A percentile compares a stretch with the other conserved stretches of the same genome.
phyloP scores from a whole-genome alignment of 1,284 basidiomycete genomes.

The Marasmius oreades region DNA sequence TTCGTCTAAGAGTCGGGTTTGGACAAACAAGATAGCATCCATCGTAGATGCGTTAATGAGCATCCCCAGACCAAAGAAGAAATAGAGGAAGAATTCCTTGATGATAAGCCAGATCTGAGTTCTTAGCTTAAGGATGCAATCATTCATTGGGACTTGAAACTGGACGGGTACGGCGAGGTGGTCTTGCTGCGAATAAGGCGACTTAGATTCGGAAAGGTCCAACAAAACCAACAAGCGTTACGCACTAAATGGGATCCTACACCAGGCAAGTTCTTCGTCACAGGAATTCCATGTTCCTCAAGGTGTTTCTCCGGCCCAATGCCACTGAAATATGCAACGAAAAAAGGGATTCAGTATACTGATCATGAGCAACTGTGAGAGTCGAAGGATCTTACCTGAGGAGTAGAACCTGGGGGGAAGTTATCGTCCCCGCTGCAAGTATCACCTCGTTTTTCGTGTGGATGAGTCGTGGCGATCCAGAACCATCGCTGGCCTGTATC shows the following conservation, averaged over 20 bases:
- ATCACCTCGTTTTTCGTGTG: constrained; percentile 17
- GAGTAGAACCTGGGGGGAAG: constrained; percentile 22
- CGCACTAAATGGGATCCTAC: constrained; percentile 11
- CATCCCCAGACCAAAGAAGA: constrained; percentile 16
- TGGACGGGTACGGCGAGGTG: not conserved
- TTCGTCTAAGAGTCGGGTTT: not conserved
- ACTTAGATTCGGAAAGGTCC: not conserved
- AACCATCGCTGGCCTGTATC: not conserved
- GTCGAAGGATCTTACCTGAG: constrained; percentile 16
- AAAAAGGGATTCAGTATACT: not conserved
- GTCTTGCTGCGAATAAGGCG: not conserved
- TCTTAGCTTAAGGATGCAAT: constrained; percentile 14
- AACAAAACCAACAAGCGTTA: not conserved
- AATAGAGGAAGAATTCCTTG: constrained; percentile 16
- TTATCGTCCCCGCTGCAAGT: constrained; percentile 24
- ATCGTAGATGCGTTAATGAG: constrained; percentile 6
- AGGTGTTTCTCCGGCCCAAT: not conserved
- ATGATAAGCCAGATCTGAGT: constrained; percentile 11
- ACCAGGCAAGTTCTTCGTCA: constrained; percentile 9
- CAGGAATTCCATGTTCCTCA: not conserved
- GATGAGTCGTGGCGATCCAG: not conserved
- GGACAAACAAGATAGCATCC: not conserved
- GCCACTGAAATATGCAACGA: not conserved
- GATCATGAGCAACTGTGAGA: constrained; percentile 2
- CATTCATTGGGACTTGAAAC: not conserved